Conservation (phyloP, 495 filamentous ascomycete species). For the Elasticomyces elasticus region DNA sequence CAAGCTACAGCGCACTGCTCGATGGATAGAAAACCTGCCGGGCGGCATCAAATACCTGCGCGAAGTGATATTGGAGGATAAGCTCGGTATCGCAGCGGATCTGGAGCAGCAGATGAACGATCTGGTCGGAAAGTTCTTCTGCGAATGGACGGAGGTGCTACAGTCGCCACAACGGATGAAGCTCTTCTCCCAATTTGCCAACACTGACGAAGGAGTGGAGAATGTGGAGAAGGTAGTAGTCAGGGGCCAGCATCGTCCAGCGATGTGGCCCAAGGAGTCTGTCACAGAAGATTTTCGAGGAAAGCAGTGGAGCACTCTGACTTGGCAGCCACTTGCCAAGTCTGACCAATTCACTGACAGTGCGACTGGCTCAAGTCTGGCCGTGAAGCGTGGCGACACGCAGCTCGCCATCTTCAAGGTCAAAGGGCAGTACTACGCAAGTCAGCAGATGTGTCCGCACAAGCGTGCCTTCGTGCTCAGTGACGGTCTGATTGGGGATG, state of each 20-base stretch:
- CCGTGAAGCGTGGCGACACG: conserved; percentile 80
- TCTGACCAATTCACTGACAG: conserved; percentile 62
- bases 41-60: conserved; percentile 79
- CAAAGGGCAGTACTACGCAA: conserved; percentile 73
- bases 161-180: conserved; percentile 56
- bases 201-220: conserved; percentile 64
- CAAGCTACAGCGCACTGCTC: conserved; percentile 84
- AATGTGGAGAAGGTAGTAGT: conserved; percentile 64
- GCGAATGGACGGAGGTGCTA: conserved; percentile 89
- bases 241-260: conserved; percentile 64
- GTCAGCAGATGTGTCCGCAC: conserved; percentile 97
- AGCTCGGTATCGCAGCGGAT: conserved; percentile 74
- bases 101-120: conserved; percentile 87
- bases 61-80: conserved; percentile 79
- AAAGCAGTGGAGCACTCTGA: conserved; percentile 59
- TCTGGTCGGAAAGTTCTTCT: conserved; percentile 81
- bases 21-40: conserved; percentile 83
- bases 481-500: conserved; percentile 79
- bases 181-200: conserved; percentile 78
- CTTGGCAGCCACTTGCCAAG: conserved; percentile 79
- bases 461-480: conserved; percentile 86
- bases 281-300: conserved; percentile 65
- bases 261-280: conserved; percentile 69
- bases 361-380: conserved; percentile 59
- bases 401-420: conserved; percentile 89